Base-by-base conservation (phyloP, 345 rosid genomes). In the Trapa incisa region DNA sequence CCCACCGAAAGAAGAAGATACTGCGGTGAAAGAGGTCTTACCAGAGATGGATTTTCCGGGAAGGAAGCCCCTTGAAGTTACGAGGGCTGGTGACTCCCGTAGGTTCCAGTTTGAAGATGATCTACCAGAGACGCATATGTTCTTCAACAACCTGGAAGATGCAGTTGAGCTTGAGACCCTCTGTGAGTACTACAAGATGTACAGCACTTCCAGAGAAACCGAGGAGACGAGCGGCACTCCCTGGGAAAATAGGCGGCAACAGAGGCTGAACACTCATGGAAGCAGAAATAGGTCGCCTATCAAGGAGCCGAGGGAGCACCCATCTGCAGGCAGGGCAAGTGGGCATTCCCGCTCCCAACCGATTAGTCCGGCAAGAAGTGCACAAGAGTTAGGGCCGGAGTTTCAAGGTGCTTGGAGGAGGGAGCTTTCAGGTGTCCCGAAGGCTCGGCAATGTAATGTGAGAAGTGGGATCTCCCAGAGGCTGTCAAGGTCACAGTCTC, bases 131-230 rank as follows among this genome's bases (percentile, higher is more conserved):
- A 48, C 72, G 41, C 69, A 74, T 68, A 53, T 45, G 54, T 67
- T 64, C 56, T 64, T 66, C 71, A 71, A 37, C 75, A 71, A 67
- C 57, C 67, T 48, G 47, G 74, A 66, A 64, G 78, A 72, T 45
- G 68, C 73, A 22, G 81, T 84, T 3, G 80, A 82, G 76, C 80
- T 84, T 3, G 80, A 82, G 76, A 52, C 82, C 15, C 69, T 68
- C 47, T 73, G 69, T 39, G 69, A 65, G 67, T 69, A 68, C 29
- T 85, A 89, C 2, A 96, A 86, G 81, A 76, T 78, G 54, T 81
- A 75, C 80, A 84, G 85, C 77, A 67, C 38, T 13, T 36, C 75
- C 73, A 77, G 81, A 32, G 85, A 58, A 16, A 71, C 83, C 61
- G 73, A 74, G 54, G 73, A 47, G 62, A 65, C 62, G 9, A 74